Evolutionary conservation across 305 asterid species (phyloP).

Genomic region (Rubia tinctorum): DNA sequence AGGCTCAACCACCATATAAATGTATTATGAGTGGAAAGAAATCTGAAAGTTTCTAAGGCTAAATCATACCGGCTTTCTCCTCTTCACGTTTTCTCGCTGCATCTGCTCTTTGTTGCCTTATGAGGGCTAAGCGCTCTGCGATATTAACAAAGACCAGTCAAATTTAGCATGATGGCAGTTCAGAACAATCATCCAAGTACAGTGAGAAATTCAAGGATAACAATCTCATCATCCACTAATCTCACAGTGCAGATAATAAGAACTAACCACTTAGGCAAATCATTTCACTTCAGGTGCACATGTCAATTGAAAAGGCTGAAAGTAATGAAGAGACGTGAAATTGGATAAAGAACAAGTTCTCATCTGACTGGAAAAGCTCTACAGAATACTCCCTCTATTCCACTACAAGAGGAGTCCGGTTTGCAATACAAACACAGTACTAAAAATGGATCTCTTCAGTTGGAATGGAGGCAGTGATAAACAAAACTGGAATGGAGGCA

Average conservation of each 20-base stretch:
- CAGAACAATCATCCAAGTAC: background rate
- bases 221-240: background rate
- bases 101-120: slow-evolving; percentile 90
- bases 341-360: background rate
- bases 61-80: slow-evolving; percentile 82
- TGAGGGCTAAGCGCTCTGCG: slow-evolving; percentile 87
- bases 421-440: too few species aligned
- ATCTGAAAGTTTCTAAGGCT: slow-evolving; percentile 5
- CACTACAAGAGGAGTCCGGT: background rate
- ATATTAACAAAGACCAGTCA: background rate
- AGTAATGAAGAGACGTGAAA: background rate
- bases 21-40: background rate
- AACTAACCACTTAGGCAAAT: background rate
- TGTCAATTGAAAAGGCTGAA: background rate
- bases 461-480: background rate
- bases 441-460: too few species aligned
- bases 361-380: background rate
- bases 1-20: background rate
- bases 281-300: background rate
- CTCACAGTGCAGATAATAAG: background rate
- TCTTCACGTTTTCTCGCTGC: slow-evolving; percentile 97
- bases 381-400: background rate
- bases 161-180: background rate
- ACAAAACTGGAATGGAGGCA: too few species aligned
- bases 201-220: background rate